Percentiles rank a stretch among this genome's conserved stretches.
Evolutionary conservation across 2,329 filamentous ascomycete genomes (phyloP).

Genomic region (Trichophyton rubrum): DNA sequence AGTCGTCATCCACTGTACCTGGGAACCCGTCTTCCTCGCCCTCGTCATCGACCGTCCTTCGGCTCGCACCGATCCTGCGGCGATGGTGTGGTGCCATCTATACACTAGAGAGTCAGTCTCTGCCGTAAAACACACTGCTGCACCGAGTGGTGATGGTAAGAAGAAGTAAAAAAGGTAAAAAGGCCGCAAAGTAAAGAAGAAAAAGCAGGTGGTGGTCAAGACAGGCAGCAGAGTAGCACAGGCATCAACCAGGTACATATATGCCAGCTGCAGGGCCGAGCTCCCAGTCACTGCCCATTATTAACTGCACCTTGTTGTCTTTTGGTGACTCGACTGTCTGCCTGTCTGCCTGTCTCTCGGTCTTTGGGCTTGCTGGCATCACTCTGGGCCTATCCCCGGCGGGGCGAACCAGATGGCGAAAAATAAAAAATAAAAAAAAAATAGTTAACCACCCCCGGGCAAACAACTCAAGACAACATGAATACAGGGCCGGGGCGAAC

Average conservation of each 20-base stretch:
- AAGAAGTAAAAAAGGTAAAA: background rate
- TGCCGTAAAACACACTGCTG: background rate
- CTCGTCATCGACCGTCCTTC: slow-evolving; percentile 35
- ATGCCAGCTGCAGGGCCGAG: background rate
- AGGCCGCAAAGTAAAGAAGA: background rate
- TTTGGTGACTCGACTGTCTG: background rate
- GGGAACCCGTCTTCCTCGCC: slow-evolving; percentile 39
- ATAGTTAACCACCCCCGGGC: background rate
- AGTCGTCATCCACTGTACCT: slow-evolving; percentile 46
- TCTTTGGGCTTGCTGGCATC: background rate
- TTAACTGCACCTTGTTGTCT: background rate
- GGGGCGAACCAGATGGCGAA: background rate
- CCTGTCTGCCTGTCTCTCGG: background rate
- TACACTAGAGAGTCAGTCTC: background rate
- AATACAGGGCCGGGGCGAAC: background rate
- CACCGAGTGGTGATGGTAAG: background rate
- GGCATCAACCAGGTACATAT: background rate
- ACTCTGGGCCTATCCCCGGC: background rate
- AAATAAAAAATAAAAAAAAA: background rate
- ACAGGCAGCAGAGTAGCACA: slow-evolving; percentile 3
- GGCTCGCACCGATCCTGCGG: slow-evolving; percentile 34
- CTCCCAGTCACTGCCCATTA: background rate
- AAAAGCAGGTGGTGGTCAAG: background rate
- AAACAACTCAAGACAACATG: background rate
- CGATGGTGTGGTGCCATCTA: slow-evolving; percentile 32